Evolutionary conservation across 805 yeast species (phyloP).

Genomic region (Schwanniomyces polymorphus): DNA sequence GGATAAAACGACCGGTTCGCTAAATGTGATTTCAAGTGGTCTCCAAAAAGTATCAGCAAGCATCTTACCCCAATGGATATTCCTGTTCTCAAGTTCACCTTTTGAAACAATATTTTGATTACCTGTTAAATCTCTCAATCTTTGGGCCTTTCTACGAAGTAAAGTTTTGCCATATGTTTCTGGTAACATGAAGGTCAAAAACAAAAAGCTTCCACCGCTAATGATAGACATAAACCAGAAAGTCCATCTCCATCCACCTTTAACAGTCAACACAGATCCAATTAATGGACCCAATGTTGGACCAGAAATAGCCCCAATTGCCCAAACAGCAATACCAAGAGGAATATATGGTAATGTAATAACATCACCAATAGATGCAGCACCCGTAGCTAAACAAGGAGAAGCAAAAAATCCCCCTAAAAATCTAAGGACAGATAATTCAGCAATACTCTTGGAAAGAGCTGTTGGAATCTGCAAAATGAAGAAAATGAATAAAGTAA

Average conservation of each 20-base stretch:
- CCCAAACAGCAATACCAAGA: slow-evolving; percentile 48
- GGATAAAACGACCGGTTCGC: slow-evolving; percentile 58
- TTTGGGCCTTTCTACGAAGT: slow-evolving; percentile 42
- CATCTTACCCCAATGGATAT: slow-evolving; percentile 1
- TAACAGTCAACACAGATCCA: slow-evolving; percentile 46
- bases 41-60: slow-evolving; percentile 39
- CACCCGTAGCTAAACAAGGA: slow-evolving; percentile 54
- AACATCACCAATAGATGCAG: slow-evolving; percentile 51
- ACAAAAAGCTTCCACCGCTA: slow-evolving; percentile 21
- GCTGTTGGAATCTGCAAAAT: slow-evolving; percentile 55
- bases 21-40: slow-evolving; percentile 48
- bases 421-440: slow-evolving; percentile 47
- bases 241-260: slow-evolving; percentile 47
- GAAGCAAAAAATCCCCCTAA: slow-evolving; percentile 52
- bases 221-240: slow-evolving; percentile 48
- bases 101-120: slow-evolving; percentile 37
- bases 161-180: slow-evolving; percentile 45
- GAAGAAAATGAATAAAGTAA: slow-evolving; percentile 44
- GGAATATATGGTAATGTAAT: slow-evolving; percentile 39
- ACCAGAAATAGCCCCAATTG: slow-evolving; percentile 49
- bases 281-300: slow-evolving; percentile 54
- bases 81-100: slow-evolving; percentile 31
- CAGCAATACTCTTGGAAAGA: slow-evolving; percentile 45
- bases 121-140: slow-evolving; percentile 45
- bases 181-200: slow-evolving; percentile 31